phyloP scores from a whole-genome alignment of 2,329 filamentous ascomycete genomes.

The Macrophomina pseudophaseolina region DNA sequence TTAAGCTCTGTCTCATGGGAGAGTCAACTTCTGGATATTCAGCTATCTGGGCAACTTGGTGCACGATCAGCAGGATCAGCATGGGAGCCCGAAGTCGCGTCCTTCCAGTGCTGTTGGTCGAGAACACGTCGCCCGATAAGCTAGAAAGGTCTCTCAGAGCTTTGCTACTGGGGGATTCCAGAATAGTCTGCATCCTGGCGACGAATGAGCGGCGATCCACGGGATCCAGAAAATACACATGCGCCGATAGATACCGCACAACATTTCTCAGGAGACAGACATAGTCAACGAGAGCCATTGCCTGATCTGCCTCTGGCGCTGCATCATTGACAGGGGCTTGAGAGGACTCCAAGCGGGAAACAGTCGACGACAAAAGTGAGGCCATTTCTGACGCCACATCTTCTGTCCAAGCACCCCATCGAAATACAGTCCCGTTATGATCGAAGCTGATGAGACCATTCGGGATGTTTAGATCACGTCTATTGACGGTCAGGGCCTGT shows the following conservation, averaged over 20 bases:
- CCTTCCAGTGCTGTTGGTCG: not conserved
- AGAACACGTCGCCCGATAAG: not conserved
- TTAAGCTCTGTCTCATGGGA: slow-evolving; percentile 30
- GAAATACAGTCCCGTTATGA: slow-evolving; percentile 40
- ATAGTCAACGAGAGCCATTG: not conserved
- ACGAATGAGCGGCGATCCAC: slow-evolving; percentile 58
- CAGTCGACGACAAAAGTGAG: slow-evolving; percentile 41
- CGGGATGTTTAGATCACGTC: slow-evolving; percentile 51
- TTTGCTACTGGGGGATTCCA: slow-evolving; percentile 41
- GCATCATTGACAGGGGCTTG: not conserved
- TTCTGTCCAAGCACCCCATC: slow-evolving; percentile 63
- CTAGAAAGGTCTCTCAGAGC: slow-evolving; percentile 24
- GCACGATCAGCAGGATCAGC: slow-evolving; percentile 35
- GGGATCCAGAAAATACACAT: slow-evolving; percentile 59
- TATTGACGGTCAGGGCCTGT: slow-evolving; percentile 48
- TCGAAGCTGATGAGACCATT: slow-evolving; percentile 46
- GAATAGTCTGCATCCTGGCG: slow-evolving; percentile 47
- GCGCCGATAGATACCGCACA: slow-evolving; percentile 55
- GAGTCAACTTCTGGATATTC: slow-evolving; percentile 34
- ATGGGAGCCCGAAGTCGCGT: not conserved
- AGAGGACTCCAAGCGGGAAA: slow-evolving; percentile 27
- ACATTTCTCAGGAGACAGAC: slow-evolving; percentile 49
- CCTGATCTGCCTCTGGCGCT: not conserved
- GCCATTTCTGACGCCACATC: slow-evolving; percentile 53
- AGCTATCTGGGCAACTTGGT: slow-evolving; percentile 41